Percentiles rank a stretch among this genome's conserved stretches.
phyloP scores from a whole-genome alignment of 129 eudicot genomes.

The Helianthus annuus region HanXRQr2.0-SUNRISE NC_035441.2:178590675-178591174 shows the following conservation, averaged over 20 bases:
- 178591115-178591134: constrained; percentile 5
- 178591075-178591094: constrained; percentile 11
- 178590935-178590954: neutral
- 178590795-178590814: constrained; percentile 96
- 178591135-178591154: neutral
- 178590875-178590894: neutral
- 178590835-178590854: constrained; percentile 97
- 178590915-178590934: neutral
- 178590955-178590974: constrained; percentile 14
- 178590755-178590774: constrained; percentile 2
- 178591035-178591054: constrained; percentile 48
- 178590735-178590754: neutral
- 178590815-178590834: constrained; percentile 96
- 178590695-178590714: constrained; percentile 63
- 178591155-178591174: constrained; percentile 2
- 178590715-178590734: constrained; percentile 26
- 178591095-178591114: neutral
- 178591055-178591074: constrained; percentile 5
- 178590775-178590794: constrained; percentile 79
- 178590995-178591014: constrained; percentile 79
- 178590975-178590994: constrained; percentile 96
- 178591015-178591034: constrained; percentile 62
- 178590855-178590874: constrained; percentile 66
- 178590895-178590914: constrained; percentile 9
- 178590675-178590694: constrained; percentile 96